Base-by-base conservation (phyloP, 441 rosid species). In the Dalechampia spathulata region DNA sequence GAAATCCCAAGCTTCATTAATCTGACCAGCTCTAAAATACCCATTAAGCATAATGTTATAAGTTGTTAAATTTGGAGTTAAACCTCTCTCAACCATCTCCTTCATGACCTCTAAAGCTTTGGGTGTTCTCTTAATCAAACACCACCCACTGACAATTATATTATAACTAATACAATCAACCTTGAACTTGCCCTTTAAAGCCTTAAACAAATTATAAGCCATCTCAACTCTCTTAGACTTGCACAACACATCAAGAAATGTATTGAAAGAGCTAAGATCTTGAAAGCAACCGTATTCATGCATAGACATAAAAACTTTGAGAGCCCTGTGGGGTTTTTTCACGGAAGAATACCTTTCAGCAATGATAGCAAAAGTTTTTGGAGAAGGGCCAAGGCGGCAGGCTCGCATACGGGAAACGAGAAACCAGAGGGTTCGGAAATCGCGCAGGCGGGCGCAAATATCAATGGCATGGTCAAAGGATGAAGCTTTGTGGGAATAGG, bases 401-500 rank as follows among this genome's bases (percentile, higher is more conserved):
- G 95, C 69, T 39, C 81, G 92, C 98, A 91, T 86, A 23, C 82
- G 85, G 70, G 74, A 76, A 46, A 84, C 70, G 36, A 86, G 66
- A 15, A 74, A 52, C 83, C 83, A 77, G 0, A 78, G 76, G 54
- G 86, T 57, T 25, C 67, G 42, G 74, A 65, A 78, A 61, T 72
- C 74, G 17, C 85, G 87, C 59, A 83, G 83, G 63, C 96, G 96
- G 17, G 93, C 83, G 22, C 90, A 82, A 60, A 91, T 73, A 77
- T 88, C 96, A 64, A 91, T 65, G 34, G 95, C 91, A 63, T 83
- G 93, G 69, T 91, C 87, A 64, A 83, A 88, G 75, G 98, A 86
- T 61, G 95, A 86, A 46, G 74, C 42, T 40, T 72, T 66, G 72
- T 77, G 95, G 60, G 52, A 13, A 55, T 83, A 84, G 13, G 52